Base-by-base conservation (phyloP, 2,329 filamentous ascomycete species). In the Trichoderma koningii region DNA sequence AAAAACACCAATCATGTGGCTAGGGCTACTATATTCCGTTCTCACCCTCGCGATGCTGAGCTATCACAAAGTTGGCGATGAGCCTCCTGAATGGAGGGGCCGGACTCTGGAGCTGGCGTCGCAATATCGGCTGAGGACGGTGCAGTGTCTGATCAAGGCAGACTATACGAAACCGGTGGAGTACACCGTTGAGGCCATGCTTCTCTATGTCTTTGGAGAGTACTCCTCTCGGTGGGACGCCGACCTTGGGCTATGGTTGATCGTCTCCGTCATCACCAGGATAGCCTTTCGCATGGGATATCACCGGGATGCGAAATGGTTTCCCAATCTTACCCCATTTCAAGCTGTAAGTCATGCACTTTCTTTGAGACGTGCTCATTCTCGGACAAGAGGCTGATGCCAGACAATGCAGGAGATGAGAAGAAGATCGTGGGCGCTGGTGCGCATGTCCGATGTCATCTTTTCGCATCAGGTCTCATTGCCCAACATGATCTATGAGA, bases 1-100 rank as follows among this genome's bases (percentile, higher is more conserved):
- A 15, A 89, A 90, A 69, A 89, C 90, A 5, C 85, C 88, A 1
- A 81, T 92, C 65, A 89, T 92, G 78, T 95, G 91, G 90, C 77
- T 95, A 15, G 91, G 89, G 1, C 76, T 93, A 67, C 82, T 93
- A 14, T 94, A 91, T 74, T 85, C 90, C 0, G 87, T 94, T 75
- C 83, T 94, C 76, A 90, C 87, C 68, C 81, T 94, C 66, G 89
- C 90, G 1, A 86, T 94, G 81, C 83, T 93, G 71, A 93, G 90
- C 63, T 94, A 93, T 71, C 84, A 90, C 73, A 88, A 90, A 74
- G 88, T 90, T 55, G 90, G 90, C 2, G 91, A 94, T 69, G 91
- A 93, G 76, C 91, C 91, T 30, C 82, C 87, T 1, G 90, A 93
- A 75, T 93, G 89, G 83, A 87, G 86, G 71, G 89, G 88, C n/a